Evolutionary conservation across 164 flowering plant genomes (phyloP).

Genomic region (Kingdonia uniflora): DNA sequence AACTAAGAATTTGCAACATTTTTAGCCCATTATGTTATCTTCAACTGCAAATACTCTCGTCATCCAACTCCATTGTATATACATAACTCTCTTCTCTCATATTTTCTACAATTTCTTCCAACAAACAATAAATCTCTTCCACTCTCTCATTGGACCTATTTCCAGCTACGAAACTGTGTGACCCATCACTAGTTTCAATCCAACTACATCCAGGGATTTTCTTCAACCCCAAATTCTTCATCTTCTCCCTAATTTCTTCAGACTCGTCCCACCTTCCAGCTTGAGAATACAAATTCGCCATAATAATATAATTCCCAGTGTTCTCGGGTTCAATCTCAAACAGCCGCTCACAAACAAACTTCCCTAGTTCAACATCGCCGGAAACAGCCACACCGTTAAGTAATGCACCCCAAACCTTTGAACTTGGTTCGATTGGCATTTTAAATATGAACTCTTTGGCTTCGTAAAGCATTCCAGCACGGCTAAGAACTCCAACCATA

Average conservation of each 20-base stretch:
- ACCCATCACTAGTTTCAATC: constrained; percentile 42
- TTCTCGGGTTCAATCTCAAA: constrained; percentile 72
- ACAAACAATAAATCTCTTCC: constrained; percentile 23
- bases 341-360: constrained; percentile 40
- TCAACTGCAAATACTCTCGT: constrained; percentile 17
- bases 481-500: constrained; percentile 62
- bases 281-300: constrained; percentile 75
- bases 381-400: constrained; percentile 59
- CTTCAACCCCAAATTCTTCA: constrained; percentile 47
- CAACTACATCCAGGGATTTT: constrained; percentile 68
- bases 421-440: constrained; percentile 65
- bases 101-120: constrained; percentile 28
- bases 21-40: too few relatives aligned
- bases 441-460: constrained; percentile 47
- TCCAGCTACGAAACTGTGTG: constrained; percentile 28
- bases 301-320: constrained; percentile 50
- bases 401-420: constrained; percentile 78
- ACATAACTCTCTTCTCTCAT: constrained; percentile 42
- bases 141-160: constrained; percentile 27
- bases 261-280: constrained; percentile 83
- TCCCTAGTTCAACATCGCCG: constrained; percentile 59
- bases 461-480: constrained; percentile 62
- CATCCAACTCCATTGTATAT: constrained; percentile 20
- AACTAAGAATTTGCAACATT: too few relatives aligned
- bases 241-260: constrained; percentile 43